Percentiles rank a stretch among this genome's conserved stretches.
Conservation (phyloP, 2,329 filamentous ascomycete genomes). For the Sclerotinia subarctica region DNA sequence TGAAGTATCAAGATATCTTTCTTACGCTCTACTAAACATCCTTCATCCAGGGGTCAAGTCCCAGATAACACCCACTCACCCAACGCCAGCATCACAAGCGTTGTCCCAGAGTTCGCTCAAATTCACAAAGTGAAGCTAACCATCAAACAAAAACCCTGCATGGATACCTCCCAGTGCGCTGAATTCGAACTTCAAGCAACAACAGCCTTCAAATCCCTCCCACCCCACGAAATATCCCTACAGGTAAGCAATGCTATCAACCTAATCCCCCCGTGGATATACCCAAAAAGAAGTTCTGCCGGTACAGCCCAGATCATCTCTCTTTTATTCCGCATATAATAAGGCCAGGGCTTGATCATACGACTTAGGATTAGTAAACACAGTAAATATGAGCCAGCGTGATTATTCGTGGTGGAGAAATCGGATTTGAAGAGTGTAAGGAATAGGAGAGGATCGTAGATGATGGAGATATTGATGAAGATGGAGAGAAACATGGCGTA, state of each 20-base stretch:
- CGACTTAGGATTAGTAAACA: neutral
- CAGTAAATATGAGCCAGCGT: neutral
- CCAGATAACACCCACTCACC: neutral
- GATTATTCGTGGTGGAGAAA: neutral
- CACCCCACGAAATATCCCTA: neutral
- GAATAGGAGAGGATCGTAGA: conserved; percentile 49
- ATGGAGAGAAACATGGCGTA: conserved; percentile 55
- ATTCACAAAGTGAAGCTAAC: neutral
- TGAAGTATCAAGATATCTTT: neutral
- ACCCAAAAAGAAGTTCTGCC: neutral
- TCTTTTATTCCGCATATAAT: neutral
- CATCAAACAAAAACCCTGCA: neutral
- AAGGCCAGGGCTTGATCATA: neutral
- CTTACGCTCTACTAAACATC: no score
- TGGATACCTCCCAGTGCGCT: neutral
- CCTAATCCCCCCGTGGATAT: neutral
- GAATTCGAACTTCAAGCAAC: neutral
- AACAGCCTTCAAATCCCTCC: neutral
- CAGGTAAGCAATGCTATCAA: neutral
- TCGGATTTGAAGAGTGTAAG: conserved; percentile 25
- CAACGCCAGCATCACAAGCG: neutral
- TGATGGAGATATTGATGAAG: conserved; percentile 54
- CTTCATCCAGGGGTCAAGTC: no score
- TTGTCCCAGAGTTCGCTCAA: neutral
- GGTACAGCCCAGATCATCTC: neutral